Evolutionary conservation across 163 green algal genomes (phyloP).

Genomic region (Trebouxiophyceae sp.): DNA sequence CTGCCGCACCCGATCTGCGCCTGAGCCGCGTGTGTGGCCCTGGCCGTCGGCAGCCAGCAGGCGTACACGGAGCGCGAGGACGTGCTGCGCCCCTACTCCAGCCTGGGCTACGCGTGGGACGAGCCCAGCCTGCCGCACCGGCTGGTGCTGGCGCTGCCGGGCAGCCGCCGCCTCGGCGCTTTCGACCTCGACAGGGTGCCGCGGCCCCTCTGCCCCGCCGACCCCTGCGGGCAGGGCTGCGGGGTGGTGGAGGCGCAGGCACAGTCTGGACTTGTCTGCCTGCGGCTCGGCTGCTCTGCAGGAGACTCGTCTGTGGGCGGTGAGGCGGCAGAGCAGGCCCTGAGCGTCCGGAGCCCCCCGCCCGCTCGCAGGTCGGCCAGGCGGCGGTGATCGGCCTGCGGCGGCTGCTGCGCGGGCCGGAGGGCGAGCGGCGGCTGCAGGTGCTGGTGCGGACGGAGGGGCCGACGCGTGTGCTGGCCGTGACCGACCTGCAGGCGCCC

Average conservation of each 20-base stretch:
- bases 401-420: neutral
- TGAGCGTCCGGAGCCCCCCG: no score
- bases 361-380: constrained; percentile 32
- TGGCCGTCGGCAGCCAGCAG: constrained; percentile 13
- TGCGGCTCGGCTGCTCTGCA: neutral
- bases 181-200: constrained; percentile 55
- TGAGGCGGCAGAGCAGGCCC: constrained; percentile 3
- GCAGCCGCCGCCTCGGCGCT: constrained; percentile 36
- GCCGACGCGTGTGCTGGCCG: constrained; percentile 61
- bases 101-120: constrained; percentile 76
- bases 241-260: neutral
- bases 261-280: neutral
- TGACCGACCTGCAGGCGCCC: constrained; percentile 43
- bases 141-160: constrained; percentile 53
- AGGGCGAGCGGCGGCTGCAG: constrained; percentile 22
- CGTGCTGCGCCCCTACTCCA: constrained; percentile 67
- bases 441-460: constrained; percentile 56
- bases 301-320: neutral
- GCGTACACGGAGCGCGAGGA: constrained; percentile 43
- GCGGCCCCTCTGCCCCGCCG: no score
- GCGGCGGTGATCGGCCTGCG: constrained; percentile 4
- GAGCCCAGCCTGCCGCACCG: constrained; percentile 56
- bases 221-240: neutral
- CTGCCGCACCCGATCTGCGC: no score
- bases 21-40: no score